Conservation (phyloP, 2,329 filamentous ascomycete genomes). For the Diplodia corticola region DNA sequence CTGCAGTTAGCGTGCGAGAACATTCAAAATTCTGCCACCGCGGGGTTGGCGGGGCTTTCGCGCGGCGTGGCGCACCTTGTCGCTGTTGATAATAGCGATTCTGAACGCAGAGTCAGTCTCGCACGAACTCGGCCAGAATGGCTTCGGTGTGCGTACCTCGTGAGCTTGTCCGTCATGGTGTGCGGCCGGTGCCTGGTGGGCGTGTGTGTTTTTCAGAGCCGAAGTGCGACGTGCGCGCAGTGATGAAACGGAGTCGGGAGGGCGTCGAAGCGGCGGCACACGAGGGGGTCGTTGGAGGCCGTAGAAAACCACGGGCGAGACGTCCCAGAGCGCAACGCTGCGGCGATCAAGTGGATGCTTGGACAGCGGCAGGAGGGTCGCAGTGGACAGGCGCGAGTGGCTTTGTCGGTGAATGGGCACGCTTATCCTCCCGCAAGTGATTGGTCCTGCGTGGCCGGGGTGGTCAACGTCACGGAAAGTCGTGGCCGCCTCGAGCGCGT, state of each 20-base stretch:
- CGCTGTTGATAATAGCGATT: slow-evolving; percentile 97
- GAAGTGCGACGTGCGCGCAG: slow-evolving; percentile 4
- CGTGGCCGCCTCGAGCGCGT: slow-evolving; percentile 5
- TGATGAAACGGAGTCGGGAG: slow-evolving; percentile 9
- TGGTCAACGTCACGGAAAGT: not conserved
- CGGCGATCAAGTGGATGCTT: slow-evolving; percentile 19
- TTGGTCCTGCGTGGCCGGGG: not conserved
- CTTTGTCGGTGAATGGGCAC: slow-evolving; percentile 21
- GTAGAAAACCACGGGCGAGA: slow-evolving; percentile 3
- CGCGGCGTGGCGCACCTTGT: slow-evolving; percentile 69
- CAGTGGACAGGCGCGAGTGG: slow-evolving; percentile 11
- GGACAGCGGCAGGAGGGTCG: slow-evolving; percentile 13
- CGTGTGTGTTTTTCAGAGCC: slow-evolving; percentile 6
- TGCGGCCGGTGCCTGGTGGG: not conserved
- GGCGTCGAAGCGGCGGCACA: slow-evolving; percentile 17
- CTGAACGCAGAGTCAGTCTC: slow-evolving; percentile 48
- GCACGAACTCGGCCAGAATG: not conserved
- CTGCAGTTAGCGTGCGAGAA: slow-evolving; percentile 19
- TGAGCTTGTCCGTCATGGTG: slow-evolving; percentile 89
- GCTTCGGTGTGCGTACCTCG: slow-evolving; percentile 65
- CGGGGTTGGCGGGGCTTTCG: slow-evolving; percentile 23
- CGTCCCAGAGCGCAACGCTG: slow-evolving; percentile 16
- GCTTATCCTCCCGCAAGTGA: slow-evolving; percentile 2
- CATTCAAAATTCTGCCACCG: slow-evolving; percentile 32
- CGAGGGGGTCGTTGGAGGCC: not conserved